Percentiles rank a stretch among this genome's conserved stretches.
phyloP scores from a whole-genome alignment of 1,284 basidiomycete genomes.

The Trametes hirsuta region DNA sequence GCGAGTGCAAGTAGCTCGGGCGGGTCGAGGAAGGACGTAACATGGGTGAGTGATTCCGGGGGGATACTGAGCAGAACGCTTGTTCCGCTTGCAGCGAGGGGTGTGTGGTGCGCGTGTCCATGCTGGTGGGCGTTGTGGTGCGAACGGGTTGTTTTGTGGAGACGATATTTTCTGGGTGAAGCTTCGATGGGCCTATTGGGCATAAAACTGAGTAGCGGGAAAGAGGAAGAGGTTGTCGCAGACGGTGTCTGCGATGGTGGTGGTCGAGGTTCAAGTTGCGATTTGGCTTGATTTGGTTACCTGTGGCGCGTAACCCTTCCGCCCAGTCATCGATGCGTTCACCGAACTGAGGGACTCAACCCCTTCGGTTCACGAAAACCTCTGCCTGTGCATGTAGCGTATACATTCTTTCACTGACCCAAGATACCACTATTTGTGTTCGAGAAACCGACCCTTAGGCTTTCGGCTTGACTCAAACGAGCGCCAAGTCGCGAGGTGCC shows the following conservation, averaged over 20 bases:
- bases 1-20: constrained; percentile 62
- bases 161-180: constrained; percentile 37
- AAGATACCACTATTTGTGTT: no score
- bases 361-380: no score
- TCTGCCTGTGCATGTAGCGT: background rate
- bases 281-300: constrained; percentile 23
- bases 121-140: constrained; percentile 46
- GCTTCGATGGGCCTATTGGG: constrained; percentile 49
- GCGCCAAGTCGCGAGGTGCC: no score
- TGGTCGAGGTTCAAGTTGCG: constrained; percentile 29
- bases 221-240: constrained; percentile 27
- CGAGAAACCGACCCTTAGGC: no score
- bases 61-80: constrained; percentile 58
- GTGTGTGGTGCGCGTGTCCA: constrained; percentile 44
- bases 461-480: no score
- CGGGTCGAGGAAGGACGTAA: constrained; percentile 79
- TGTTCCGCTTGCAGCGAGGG: constrained; percentile 20
- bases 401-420: no score
- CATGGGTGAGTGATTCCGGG: constrained; percentile 74
- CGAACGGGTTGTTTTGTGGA: constrained; percentile 29
- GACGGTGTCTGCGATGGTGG: constrained; percentile 37
- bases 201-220: constrained; percentile 50
- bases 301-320: constrained; percentile 13
- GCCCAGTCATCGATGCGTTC: constrained; percentile 19
- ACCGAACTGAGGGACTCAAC: background rate